phyloP scores from a whole-genome alignment of 257 asterid species.

The Nicotiana benthamiana region DNA sequence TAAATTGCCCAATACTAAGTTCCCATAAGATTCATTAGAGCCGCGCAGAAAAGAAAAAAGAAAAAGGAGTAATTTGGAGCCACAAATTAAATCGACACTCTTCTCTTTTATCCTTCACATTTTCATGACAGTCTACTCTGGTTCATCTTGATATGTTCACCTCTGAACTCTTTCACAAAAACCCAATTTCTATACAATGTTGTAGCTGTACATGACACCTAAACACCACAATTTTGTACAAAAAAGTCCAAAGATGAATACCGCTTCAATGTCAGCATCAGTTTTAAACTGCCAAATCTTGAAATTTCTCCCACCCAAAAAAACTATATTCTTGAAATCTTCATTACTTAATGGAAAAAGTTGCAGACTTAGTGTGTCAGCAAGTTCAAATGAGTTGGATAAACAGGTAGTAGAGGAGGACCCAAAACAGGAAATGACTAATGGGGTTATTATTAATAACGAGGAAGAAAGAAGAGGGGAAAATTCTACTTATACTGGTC shows the following conservation, averaged over 20 bases:
- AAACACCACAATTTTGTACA: background rate
- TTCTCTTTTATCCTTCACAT: background rate
- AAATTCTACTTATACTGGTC: constrained; percentile 23
- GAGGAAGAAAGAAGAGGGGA: constrained; percentile 16
- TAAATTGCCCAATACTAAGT: no score
- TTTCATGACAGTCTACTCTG: background rate
- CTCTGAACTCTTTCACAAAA: background rate
- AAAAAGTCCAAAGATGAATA: background rate
- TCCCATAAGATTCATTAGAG: no score
- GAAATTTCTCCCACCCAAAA: background rate
- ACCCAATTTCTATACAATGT: background rate
- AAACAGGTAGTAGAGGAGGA: constrained; percentile 15
- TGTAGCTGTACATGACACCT: background rate
- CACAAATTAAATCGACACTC: background rate
- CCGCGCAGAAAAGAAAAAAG: no score
- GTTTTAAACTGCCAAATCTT: background rate
- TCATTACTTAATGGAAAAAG: constrained; percentile 10
- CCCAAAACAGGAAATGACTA: constrained; percentile 19
- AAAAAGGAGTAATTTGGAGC: background rate
- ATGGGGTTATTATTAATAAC: background rate
- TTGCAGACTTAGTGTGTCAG: constrained; percentile 25
- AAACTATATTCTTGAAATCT: constrained; percentile 1
- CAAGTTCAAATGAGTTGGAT: constrained; percentile 51
- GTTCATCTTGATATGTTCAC: background rate
- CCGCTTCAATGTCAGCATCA: constrained; percentile 6